Evolutionary conservation across 2,329 filamentous ascomycete species (phyloP).

Genomic region (Lachnellula subtilissima): DNA sequence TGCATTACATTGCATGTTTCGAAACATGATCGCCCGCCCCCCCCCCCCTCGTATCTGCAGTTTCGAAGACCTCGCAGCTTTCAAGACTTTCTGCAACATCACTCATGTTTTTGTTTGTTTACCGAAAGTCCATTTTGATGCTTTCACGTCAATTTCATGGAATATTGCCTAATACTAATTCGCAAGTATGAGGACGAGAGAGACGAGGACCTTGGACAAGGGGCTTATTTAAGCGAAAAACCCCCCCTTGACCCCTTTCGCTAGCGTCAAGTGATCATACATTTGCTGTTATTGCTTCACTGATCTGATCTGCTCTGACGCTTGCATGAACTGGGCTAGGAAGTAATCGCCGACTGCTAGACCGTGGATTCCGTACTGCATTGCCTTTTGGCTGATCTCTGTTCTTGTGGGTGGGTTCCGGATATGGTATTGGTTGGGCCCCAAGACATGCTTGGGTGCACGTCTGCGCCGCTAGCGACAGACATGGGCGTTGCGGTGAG

Average conservation of each 20-base stretch:
- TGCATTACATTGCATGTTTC: background rate
- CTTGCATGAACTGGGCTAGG: slow-evolving; percentile 34
- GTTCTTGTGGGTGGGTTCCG: slow-evolving; percentile 26
- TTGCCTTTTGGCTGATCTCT: slow-evolving; percentile 23
- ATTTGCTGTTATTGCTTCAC: too few species aligned
- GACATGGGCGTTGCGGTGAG: background rate
- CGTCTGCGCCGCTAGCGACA: slow-evolving; percentile 23
- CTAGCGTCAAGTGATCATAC: too few species aligned
- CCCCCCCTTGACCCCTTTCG: too few species aligned
- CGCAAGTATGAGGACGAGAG: too few species aligned
- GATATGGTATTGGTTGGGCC: slow-evolving; percentile 31
- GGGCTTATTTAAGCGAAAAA: too few species aligned
- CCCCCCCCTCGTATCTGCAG: background rate
- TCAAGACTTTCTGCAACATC: background rate
- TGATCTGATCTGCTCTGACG: background rate
- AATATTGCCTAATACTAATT: too few species aligned
- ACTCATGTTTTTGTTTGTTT: background rate
- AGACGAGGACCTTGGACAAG: too few species aligned
- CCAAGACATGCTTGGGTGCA: slow-evolving; percentile 23
- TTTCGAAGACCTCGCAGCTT: background rate
- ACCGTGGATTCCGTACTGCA: slow-evolving; percentile 39
- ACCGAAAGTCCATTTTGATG: too few species aligned
- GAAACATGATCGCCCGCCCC: background rate
- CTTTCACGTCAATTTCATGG: too few species aligned
- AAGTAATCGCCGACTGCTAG: slow-evolving; percentile 34